Evolutionary conservation across 2,329 filamentous ascomycete species (phyloP).

Genomic region (Cladophialophora psammophila): DNA sequence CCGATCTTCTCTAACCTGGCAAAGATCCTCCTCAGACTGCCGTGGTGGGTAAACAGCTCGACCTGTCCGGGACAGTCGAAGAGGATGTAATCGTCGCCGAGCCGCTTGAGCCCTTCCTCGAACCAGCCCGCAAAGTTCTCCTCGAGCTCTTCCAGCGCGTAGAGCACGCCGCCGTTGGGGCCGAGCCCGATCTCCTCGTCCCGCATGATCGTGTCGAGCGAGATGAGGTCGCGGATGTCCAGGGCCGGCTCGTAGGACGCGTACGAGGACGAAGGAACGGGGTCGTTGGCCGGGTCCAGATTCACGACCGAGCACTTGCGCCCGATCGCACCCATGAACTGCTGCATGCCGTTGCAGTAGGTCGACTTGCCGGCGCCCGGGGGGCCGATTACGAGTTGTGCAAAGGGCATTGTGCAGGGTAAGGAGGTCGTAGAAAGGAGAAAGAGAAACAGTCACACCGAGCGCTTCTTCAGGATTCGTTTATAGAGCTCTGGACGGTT

Average conservation of each 20-base stretch:
- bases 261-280: constrained; percentile 62
- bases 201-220: constrained; percentile 92
- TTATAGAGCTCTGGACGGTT: neutral
- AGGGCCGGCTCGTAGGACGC: constrained; percentile 77
- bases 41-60: constrained; percentile 95
- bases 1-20: constrained; percentile 87
- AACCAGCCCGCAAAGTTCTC: constrained; percentile 92
- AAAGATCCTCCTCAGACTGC: constrained; percentile 89
- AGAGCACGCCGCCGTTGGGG: constrained; percentile 90
- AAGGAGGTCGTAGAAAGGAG: neutral
- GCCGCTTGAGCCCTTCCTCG: constrained; percentile 76
- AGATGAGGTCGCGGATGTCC: constrained; percentile 87
- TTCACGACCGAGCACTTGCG: constrained; percentile 95
- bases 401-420: constrained; percentile 59
- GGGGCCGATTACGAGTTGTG: constrained; percentile 90
- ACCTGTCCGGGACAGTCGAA: constrained; percentile 98
- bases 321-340: constrained; percentile 95
- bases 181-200: constrained; percentile 76
- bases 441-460: too few species aligned
- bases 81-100: constrained; percentile 88
- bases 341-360: constrained; percentile 98
- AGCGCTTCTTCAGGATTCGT: neutral
- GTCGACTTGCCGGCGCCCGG: constrained; percentile 96
- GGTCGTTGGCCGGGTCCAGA: constrained; percentile 95
- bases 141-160: constrained; percentile 93